phyloP scores from a whole-genome alignment of 2,329 filamentous ascomycete genomes.

The Scopulariopsis brevicaulis region DNA sequence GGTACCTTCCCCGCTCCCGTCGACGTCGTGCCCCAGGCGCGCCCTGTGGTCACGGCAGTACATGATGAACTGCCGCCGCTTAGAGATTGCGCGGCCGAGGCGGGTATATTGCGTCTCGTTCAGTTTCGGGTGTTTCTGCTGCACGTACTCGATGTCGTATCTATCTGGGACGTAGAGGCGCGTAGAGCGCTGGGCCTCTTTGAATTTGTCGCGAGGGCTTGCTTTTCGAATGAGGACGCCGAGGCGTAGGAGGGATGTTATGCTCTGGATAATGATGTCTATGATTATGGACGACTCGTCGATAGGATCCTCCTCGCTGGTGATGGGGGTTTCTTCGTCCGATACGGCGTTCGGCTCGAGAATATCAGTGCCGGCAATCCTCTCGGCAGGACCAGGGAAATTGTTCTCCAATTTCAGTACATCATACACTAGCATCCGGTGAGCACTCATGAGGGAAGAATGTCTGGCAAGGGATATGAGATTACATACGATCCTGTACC shows the following conservation, averaged over 20 bases:
- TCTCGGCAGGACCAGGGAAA: not conserved
- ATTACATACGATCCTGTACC: not conserved
- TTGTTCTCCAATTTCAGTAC: too few species aligned
- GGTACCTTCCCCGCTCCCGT: not conserved
- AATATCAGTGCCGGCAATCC: not conserved
- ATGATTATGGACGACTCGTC: not conserved
- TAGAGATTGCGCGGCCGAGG: conserved; percentile 6
- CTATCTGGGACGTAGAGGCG: not conserved
- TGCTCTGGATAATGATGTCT: conserved; percentile 3
- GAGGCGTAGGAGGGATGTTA: conserved; percentile 6
- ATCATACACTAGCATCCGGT: too few species aligned
- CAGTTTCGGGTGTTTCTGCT: conserved; percentile 3
- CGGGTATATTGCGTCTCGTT: not conserved
- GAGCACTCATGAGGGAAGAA: too few species aligned
- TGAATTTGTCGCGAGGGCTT: conserved; percentile 3
- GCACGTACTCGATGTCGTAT: conserved; percentile 6
- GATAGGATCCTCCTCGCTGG: not conserved
- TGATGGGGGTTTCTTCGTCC: not conserved
- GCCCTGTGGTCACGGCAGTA: conserved; percentile 6
- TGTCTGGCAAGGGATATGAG: too few species aligned
- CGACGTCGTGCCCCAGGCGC: not conserved
- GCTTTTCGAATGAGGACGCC: conserved; percentile 5
- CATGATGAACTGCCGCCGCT: conserved; percentile 7
- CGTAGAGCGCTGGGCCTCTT: not conserved
- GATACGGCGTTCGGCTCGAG: not conserved